Evolutionary conservation across 163 green algal species (phyloP), one percentile per base, ranked within the genome.

Genomic region (Prototheca wickerhamii): DNA sequence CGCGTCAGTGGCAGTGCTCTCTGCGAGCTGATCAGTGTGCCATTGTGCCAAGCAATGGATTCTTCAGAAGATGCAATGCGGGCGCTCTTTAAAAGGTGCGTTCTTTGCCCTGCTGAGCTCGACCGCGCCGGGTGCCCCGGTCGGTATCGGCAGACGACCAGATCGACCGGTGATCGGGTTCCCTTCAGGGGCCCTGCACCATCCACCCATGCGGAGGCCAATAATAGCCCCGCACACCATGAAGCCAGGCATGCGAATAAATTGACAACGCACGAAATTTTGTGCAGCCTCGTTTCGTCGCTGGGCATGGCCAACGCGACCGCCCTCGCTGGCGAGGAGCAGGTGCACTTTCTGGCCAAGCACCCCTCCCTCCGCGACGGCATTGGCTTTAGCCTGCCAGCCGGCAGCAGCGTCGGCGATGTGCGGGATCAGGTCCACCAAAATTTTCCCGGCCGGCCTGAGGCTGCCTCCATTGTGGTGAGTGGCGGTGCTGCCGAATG

Each of bases 301-400:
- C 37, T 8, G 10, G 10, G 8, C 10, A 46, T 15, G 12, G 8
- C 8, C 37, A 8, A 12, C 37, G 37, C 37, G 12, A 21, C 12
- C 12, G 10, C 10, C 37, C 8, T 46, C 37, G 37, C 37, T 46
- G 8, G 37, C 37, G 37, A 21, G 37, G 26, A 12, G 8, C 40
- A 58, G n/a, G 40, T 71, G 7, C 50, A 64, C 35, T 57, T 74
- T 8, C 26, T 34, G 10, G 44, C 69, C 26, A 74, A 74, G 32
- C 65, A 68, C 34, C 68, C 68, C 2, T 57, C 50, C 20, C 40
- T 53, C 3, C 44, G 44, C 6, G 20, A 33, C 1, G 42, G 51
- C 15, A 52, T 44, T 2, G 57, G 63, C 42, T 60, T 65, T 37
- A 58, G 43, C 10, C 52, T 74, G 57, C 46, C 55, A 3, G 34